Evolutionary conservation across 345 rosid genomes (phyloP).

Genomic region (Tarenaya hassleriana): DNA sequence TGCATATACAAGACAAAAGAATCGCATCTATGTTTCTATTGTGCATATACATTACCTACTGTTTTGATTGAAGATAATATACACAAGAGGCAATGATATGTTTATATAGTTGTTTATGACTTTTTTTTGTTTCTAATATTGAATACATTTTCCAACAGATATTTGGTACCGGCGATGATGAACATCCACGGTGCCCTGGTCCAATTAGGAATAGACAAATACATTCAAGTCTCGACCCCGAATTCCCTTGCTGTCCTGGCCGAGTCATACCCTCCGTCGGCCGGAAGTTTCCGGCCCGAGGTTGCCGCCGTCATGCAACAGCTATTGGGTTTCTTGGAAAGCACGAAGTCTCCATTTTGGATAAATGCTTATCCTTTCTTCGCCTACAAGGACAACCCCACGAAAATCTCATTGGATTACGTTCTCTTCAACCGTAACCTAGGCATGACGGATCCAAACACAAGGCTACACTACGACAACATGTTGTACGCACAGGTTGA

Average conservation of each 20-base stretch:
- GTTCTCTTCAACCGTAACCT: constrained; percentile 73
- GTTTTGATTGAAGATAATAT: no score
- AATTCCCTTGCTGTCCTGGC: constrained; percentile 64
- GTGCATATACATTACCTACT: no score
- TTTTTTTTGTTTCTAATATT: no score
- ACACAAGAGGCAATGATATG: no score
- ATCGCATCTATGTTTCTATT: no score
- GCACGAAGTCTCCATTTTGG: constrained; percentile 71
- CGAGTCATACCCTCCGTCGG: constrained; percentile 83
- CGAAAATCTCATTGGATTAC: constrained; percentile 55
- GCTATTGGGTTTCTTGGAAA: constrained; percentile 49
- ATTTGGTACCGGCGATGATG: constrained; percentile 63
- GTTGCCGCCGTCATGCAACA: constrained; percentile 51
- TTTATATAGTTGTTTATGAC: no score
- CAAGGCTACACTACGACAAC: constrained; percentile 70
- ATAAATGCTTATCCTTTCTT: constrained; percentile 49
- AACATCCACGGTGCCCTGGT: constrained; percentile 67
- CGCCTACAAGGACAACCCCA: constrained; percentile 56
- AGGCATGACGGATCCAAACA: constrained; percentile 81
- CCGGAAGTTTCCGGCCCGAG: constrained; percentile 65
- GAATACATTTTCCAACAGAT: constrained; percentile 24
- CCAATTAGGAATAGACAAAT: constrained; percentile 60
- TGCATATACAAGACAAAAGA: no score
- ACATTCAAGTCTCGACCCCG: constrained; percentile 70
- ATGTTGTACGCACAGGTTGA: constrained; percentile 95